Base-by-base conservation (phyloP, 352 stramenopile species). In the Phytophthora pisi region DNA sequence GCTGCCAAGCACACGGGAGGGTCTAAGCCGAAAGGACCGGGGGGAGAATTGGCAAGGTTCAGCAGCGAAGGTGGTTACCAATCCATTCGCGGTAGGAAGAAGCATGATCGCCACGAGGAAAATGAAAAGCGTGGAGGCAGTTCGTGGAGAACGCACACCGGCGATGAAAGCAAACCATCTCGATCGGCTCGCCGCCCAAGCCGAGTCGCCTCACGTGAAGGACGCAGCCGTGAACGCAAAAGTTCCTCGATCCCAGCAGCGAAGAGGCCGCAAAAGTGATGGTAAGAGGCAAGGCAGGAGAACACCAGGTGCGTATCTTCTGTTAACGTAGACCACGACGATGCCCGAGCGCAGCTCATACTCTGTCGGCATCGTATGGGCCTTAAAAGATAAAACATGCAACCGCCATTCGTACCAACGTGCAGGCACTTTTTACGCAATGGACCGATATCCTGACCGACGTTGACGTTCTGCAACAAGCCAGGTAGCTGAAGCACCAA, bases 401-500 rank as follows among this genome's bases (percentile, higher is more conserved):
- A 42, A 43, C 40, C 28, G 50, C n/a, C 11, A 55, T 43, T 15
- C 20, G 28, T 16, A 46, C 20, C 10, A 30, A 45, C 10, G 10
- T 18, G n/a, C 45, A 15, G 36, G 36, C 18, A 15, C n/a, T 23
- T n/a, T n/a, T n/a, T 77, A 82, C 10, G 55, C 31, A n/a, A 88
- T 63, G 28, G 72, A 30, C 28, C 58, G 64, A 64, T 86, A 88
- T 23, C 56, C 73, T 8, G 64, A 57, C 28, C 61, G 75, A 20
- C 70, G 64, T 36, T 74, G 68, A 43, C 65, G 65, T n/a, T 43
- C 24, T 28, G 61, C 64, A 52, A 55, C 64, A 64, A 86, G 50
- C 71, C 66, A 76, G 26, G 79, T 75, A 50, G 72, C 59, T 1
- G 47, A 71, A 10, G 64, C 74, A 43, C 75, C 77, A 2, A 81